Evolutionary conservation across 345 rosid genomes (phyloP).

Genomic region (Microcos paniculata): DNA sequence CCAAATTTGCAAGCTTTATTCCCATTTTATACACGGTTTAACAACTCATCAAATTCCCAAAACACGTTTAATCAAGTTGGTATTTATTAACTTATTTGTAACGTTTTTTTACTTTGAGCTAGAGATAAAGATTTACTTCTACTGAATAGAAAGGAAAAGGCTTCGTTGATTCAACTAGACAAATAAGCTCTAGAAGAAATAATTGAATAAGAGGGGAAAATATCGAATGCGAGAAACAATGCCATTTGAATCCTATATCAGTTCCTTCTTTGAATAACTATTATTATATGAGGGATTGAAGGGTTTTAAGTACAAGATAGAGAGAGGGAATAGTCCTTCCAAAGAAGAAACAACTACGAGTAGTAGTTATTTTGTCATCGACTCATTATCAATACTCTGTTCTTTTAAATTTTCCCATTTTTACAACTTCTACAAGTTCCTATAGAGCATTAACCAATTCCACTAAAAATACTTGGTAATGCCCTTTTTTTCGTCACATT

Average conservation of each 20-base stretch:
- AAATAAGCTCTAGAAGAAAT: not conserved
- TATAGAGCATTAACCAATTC: conserved; percentile 5
- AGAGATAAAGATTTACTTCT: no score
- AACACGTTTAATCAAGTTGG: no score
- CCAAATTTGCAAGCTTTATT: no score
- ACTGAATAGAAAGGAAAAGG: no score
- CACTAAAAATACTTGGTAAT: conserved; percentile 10
- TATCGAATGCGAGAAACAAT: not conserved
- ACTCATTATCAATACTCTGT: not conserved
- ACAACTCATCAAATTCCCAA: no score
- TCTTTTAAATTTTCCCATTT: not conserved
- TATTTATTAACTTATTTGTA: no score
- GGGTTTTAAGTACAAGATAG: not conserved
- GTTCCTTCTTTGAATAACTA: not conserved
- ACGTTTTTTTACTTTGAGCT: no score
- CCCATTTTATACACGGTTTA: no score
- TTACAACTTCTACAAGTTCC: not conserved
- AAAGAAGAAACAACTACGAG: not conserved
- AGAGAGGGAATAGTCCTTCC: not conserved
- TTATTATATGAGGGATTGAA: not conserved
- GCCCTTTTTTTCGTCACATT: not conserved
- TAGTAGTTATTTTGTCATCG: not conserved
- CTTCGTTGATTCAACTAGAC: no score
- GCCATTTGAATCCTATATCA: not conserved
- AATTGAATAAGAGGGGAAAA: not conserved